Base-by-base conservation (phyloP, 2,329 filamentous ascomycete genomes). In the Fusarium sp. region DNA sequence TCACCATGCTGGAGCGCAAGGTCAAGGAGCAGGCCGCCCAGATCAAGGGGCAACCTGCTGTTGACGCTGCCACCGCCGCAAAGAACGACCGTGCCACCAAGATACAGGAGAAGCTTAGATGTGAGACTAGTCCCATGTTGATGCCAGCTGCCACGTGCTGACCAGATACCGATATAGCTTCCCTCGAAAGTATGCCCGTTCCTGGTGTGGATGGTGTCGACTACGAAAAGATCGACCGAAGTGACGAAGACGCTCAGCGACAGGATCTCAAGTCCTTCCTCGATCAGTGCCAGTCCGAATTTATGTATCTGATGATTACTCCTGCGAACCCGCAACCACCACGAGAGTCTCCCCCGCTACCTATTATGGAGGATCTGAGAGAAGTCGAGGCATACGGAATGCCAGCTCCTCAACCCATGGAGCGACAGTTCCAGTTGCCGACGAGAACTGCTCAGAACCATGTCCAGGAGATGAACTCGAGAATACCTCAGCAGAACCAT, bases 1-100 rank as follows among this genome's bases (percentile, higher is more conserved):
- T 98, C 68, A 88, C 92, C 64, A 94, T 98, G 84, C 88, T 98
- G 72, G 95, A 98, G 85, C 91, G 92, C 78, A 97, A 96, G 73
- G 87, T 98, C 79, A 95, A 93, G 83, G 93, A 94, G 73, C 94
- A 98, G 85, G 89, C 94, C 24, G 89, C 90, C 63, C 93, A 95
- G 84, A 87, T 90, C 71, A 93, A 92, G 74, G 84, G 88, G 52
- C 66, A 72, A 7, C 70, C 71, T 10, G 77, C 77, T 11, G 67
- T 74, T 20, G 85, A 88, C 27, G 85, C 82, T 77, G 80, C 80
- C 27, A 80, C 81, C n/a, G 73, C 86, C 81, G 80, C 84, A 16
- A 87, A 89, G 69, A 87, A 88, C 70, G 87, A 90, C 64, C 85
- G 88, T 60, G 85, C 86, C 9, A 82, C 88, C 18, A 83, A 89